A percentile compares a stretch with the other conserved stretches of the same genome.
Conservation (phyloP, 306 rosid species). For the Corylus americana region DNA sequence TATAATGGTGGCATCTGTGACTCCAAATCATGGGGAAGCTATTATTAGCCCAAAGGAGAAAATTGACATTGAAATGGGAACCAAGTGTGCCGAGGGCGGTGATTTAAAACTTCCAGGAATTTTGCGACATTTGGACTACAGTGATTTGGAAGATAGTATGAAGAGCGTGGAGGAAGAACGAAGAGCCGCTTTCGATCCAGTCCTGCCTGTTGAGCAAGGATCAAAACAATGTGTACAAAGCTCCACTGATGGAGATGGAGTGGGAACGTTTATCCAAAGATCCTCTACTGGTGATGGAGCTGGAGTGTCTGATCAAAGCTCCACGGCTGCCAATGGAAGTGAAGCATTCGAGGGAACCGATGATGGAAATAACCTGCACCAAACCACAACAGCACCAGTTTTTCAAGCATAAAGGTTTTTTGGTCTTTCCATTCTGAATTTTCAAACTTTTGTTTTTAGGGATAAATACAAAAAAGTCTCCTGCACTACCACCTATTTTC, state of each 20-base stretch:
- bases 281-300: slow-evolving; percentile 29
- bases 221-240: slow-evolving; percentile 38
- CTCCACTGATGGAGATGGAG: slow-evolving; percentile 31
- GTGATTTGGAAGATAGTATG: slow-evolving; percentile 43
- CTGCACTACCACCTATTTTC: too few species aligned
- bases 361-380: slow-evolving; percentile 29
- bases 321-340: slow-evolving; percentile 23
- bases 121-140: slow-evolving; percentile 56
- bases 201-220: slow-evolving; percentile 49
- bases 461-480: too few species aligned
- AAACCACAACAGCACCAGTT: slow-evolving; percentile 36
- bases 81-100: slow-evolving; percentile 45
- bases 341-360: slow-evolving; percentile 28
- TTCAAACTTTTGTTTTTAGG: not conserved
- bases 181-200: slow-evolving; percentile 44
- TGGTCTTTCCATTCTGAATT: not conserved
- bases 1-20: slow-evolving; percentile 31
- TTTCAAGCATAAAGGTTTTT: slow-evolving; percentile 46
- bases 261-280: slow-evolving; percentile 29
- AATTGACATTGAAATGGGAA: slow-evolving; percentile 83
- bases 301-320: slow-evolving; percentile 42
- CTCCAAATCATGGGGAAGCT: slow-evolving; percentile 46
- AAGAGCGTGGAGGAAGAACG: slow-evolving; percentile 52
- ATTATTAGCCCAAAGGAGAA: slow-evolving; percentile 61
- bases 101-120: slow-evolving; percentile 58